Evolutionary conservation across 495 filamentous ascomycete species (phyloP), one percentile per base, ranked within the genome.

Genomic region (Penicillium canescens): DNA sequence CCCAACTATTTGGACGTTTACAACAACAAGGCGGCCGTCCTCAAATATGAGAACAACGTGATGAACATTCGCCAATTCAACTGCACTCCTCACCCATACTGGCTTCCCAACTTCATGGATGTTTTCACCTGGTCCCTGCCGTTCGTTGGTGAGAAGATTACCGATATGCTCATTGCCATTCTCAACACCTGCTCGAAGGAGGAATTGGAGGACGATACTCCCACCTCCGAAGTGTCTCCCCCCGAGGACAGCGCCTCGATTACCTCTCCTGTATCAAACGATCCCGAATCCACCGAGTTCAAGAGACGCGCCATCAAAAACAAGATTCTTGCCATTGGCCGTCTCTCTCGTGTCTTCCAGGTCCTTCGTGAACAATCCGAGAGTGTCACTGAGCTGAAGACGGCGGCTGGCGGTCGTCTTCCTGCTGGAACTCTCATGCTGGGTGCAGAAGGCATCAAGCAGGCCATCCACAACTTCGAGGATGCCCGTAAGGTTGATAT

Each of bases 41-140:
- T 98, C 54, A 98, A 98, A 71, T 98, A 98, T 69, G 94, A 98
- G 71, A 98, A 98, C 74, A 98, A 98, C 67, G 94, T 98, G 51
- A 98, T 98, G 94, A 98, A 98, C 78, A 98, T 98, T 66, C 84
- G 94, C 26, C 94, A 98, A 69, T 98, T 98, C 76, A 98, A 98
- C 73, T 98, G 94, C 83, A 97, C 94, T 31, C 94, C 94, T 6
- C 94, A 98, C 72, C 94, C 94, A 13, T 98, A 98, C 74, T 98
- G 94, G 94, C 83, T 98, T 34, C 94, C 94, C 41, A 98, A 98
- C 75, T 98, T 98, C 71, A 98, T 98, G 94, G 94, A 98, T 66
- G 94, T 98, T 45, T 97, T 98, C 72, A 98, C 94, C 37, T 98
- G 94, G 94, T 98, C 94, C 28, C 78, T 98, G 43, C 94, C 94